Conservation (phyloP, 495 filamentous ascomycete species). For the Penicilliopsis zonata region DNA sequence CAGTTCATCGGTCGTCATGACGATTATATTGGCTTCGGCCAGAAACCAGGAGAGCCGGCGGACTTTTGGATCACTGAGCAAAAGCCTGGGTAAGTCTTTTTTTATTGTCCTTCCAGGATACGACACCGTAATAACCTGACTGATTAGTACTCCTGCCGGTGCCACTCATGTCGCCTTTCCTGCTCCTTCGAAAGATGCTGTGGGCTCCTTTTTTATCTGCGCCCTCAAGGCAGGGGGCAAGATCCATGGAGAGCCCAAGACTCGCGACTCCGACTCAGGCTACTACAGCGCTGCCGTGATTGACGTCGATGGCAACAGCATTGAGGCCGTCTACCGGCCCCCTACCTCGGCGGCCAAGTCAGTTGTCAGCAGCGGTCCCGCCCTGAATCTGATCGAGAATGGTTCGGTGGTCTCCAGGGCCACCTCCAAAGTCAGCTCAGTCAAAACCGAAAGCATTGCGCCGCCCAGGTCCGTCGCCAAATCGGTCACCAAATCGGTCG, state of each 20-base stretch:
- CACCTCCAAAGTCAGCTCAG: conserved; percentile 17
- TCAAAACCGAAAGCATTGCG: conserved; percentile 19
- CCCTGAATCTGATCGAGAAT: conserved; percentile 24
- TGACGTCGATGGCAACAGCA: conserved; percentile 49
- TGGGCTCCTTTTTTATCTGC: conserved; percentile 46
- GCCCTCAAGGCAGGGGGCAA: conserved; percentile 46
- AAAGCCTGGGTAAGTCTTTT: conserved; percentile 34
- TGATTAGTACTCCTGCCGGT: conserved; percentile 29
- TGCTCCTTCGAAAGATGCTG: conserved; percentile 38
- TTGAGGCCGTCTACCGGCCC: conserved; percentile 45
- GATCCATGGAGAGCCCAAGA: conserved; percentile 42
- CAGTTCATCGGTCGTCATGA: conserved; percentile 47
- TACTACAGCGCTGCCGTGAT: conserved; percentile 50
- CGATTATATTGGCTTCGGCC: conserved; percentile 45
- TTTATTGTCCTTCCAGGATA: conserved; percentile 5
- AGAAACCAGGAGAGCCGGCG: conserved; percentile 35
- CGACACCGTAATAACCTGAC: conserved; percentile 8
- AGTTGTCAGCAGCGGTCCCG: conserved; percentile 13
- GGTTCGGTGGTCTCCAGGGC: conserved; percentile 26
- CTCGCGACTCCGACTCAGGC: conserved; percentile 35
- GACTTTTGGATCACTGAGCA: conserved; percentile 49
- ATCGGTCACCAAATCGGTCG: neutral
- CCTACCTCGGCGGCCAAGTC: conserved; percentile 13
- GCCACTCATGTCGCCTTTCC: conserved; percentile 48
- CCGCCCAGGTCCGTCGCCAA: conserved; percentile 11